Evolutionary conservation across 169 alveolate genomes (phyloP), one percentile per base, ranked within the genome.

Genomic region (Toxoplasma gondii): DNA sequence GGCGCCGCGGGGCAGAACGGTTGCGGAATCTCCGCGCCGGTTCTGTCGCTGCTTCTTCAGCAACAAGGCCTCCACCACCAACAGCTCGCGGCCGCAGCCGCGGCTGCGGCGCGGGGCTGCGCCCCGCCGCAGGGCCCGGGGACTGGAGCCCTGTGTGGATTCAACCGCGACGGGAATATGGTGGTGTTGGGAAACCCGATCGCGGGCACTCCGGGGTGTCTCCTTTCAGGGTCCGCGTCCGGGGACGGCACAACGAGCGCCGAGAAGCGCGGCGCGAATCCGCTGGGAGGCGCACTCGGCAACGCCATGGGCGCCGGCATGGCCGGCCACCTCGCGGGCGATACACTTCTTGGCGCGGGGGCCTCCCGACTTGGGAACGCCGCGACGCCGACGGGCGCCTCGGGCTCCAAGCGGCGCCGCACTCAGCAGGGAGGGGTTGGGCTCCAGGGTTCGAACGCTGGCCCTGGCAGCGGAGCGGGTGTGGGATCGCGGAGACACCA

Each of bases 91-190:
- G 82, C 39, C 7, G 82, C 82, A 12, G 82, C 82, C 16, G 82
- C 82, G 38, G 86, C 45, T 41, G 86, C 86, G 27, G 86, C 86
- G 27, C 44, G 86, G 49, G 86, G 86, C 39, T 78, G 86, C 45
- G 86, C 39, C 27, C 39, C 74, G 24, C 34, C 9, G 74, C 67
- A 9, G 67, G 67, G 67, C 27, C n/a, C 74, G 74, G 39, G 49
- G 9, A 27, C 86, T 16, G 86, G 39, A n/a, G 44, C 86, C 39
- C 86, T 78, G n/a, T 78, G 86, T n/a, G 86, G 86, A 41, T 78
- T 78, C 45, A 38, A 38, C 86, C 39, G 86, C 29, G 86, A 78
- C 39, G 86, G 86, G 29, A 78, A 78, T 45, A 19, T 36, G 39
- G 45, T 78, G 44, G n/a, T 78, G 44, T 1, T 78, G 86, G 39